Evolutionary conservation across 768 basidiomycete genomes (phyloP).

Genomic region (Suillus americanus): DNA sequence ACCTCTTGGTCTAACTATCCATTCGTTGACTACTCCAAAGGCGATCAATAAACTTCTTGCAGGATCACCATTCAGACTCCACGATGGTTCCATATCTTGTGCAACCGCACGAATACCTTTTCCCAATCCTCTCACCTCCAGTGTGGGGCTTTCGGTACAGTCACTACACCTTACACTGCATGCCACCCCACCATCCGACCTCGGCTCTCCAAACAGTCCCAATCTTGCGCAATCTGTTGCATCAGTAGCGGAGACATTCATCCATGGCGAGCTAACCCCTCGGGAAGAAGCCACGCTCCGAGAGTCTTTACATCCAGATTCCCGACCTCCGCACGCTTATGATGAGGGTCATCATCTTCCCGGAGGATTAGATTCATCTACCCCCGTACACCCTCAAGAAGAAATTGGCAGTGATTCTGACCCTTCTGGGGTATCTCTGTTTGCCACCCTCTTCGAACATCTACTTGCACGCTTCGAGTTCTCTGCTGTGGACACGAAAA

Average conservation of each 20-base stretch:
- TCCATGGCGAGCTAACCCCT: constrained; percentile 76
- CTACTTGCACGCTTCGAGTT: constrained; percentile 79
- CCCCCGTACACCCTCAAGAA: constrained; percentile 25
- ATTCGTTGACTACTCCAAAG: constrained; percentile 39
- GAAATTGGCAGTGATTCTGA: constrained; percentile 45
- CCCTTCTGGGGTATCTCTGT: constrained; percentile 75
- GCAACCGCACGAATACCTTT: constrained; percentile 81
- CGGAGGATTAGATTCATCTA: constrained; percentile 65
- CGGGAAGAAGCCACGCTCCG: constrained; percentile 71
- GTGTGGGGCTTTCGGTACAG: constrained; percentile 66
- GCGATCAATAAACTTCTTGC: constrained; percentile 74
- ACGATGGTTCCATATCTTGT: constrained; percentile 70
- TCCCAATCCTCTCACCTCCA: constrained; percentile 79
- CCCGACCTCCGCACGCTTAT: constrained; percentile 25
- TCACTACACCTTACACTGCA: constrained; percentile 70
- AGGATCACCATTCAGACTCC: constrained; percentile 64
- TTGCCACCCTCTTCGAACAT: constrained; percentile 77
- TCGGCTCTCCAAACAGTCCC: constrained; percentile 19
- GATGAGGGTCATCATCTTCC: constrained; percentile 52
- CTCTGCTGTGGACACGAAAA: constrained; percentile 62
- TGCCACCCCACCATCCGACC: constrained; percentile 27
- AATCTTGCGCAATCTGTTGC: constrained; percentile 78
- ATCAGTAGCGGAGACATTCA: constrained; percentile 82
- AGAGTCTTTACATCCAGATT: constrained; percentile 60
- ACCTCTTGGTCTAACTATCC: constrained; percentile 8